Conservation (phyloP, 2,329 filamentous ascomycete genomes). For the Beauveria pseudobassiana region DNA sequence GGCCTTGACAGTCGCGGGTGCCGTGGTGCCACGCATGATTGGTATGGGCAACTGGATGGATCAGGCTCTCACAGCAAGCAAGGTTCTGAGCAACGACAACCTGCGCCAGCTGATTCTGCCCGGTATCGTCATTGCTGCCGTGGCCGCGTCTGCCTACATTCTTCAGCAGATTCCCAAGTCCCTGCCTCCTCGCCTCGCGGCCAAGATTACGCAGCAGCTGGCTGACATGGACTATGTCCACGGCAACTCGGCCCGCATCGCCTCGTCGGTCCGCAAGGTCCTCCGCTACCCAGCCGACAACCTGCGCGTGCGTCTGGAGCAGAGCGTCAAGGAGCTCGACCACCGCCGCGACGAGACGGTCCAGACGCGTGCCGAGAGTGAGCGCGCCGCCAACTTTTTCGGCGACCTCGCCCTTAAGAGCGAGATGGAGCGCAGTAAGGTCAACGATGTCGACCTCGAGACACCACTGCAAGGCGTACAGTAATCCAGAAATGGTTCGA, state of each 20-base stretch:
- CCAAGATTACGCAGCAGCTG: conserved; percentile 77
- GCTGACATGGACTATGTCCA: conserved; percentile 86
- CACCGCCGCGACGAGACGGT: conserved; percentile 72
- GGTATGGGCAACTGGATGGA: conserved; percentile 87
- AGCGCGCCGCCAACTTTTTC: conserved; percentile 86
- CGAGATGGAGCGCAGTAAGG: conserved; percentile 40
- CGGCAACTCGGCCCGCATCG: conserved; percentile 76
- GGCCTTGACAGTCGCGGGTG: conserved; percentile 84
- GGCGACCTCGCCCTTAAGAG: conserved; percentile 68
- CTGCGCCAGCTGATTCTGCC: conserved; percentile 74
- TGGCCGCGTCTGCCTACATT: conserved; percentile 71
- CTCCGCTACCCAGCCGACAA: conserved; percentile 82
- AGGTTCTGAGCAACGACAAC: conserved; percentile 73
- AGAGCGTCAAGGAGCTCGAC: conserved; percentile 76
- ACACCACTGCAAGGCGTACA: conserved; percentile 35
- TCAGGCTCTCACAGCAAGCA: conserved; percentile 73
- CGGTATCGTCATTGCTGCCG: conserved; percentile 65
- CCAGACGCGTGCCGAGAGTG: conserved; percentile 75
- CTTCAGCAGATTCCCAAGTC: conserved; percentile 83
- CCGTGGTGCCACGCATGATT: conserved; percentile 72
- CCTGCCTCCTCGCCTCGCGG: conserved; percentile 74
- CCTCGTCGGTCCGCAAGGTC: conserved; percentile 78
- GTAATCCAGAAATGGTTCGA: neutral
- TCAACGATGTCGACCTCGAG: conserved; percentile 49
- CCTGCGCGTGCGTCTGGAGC: conserved; percentile 73